Conservation (phyloP, 2,329 filamentous ascomycete species). For the Pseudocercospora fuligena region DNA sequence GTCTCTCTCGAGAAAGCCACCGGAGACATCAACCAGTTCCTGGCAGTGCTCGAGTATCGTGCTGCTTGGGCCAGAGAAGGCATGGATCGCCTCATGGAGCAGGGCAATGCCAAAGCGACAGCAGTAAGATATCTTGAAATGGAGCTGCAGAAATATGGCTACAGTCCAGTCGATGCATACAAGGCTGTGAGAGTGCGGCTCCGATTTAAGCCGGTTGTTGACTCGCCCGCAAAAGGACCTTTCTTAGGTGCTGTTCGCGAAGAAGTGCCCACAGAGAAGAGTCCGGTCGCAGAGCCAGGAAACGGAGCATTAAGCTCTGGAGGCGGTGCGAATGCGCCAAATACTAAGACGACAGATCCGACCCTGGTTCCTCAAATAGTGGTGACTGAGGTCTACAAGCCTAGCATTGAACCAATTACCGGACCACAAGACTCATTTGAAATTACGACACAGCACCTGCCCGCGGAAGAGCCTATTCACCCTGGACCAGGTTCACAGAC, state of each 20-base stretch:
- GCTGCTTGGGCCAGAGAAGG: slow-evolving; percentile 2
- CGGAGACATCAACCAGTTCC: slow-evolving; percentile 3
- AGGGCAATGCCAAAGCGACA: slow-evolving; percentile 6
- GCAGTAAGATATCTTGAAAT: slow-evolving; percentile 7
- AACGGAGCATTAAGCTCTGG: not conserved
- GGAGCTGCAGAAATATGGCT: slow-evolving; percentile 2
- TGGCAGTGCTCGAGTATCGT: not conserved
- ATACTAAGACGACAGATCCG: not conserved
- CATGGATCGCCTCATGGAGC: not conserved
- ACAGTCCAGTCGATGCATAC: slow-evolving; percentile 13
- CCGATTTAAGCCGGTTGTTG: not conserved
- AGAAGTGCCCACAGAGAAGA: not conserved
- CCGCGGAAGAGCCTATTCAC: not conserved
- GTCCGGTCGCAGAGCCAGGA: not conserved
- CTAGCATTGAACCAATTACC: too few relatives aligned
- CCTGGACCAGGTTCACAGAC: not conserved
- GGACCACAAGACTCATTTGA: too few relatives aligned
- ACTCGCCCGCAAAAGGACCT: not conserved
- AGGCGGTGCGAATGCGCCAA: not conserved
- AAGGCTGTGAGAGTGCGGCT: not conserved
- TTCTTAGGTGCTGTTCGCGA: not conserved
- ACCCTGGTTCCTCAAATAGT: not conserved
- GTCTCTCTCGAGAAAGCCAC: not conserved
- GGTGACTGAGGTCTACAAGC: not conserved
- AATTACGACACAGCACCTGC: not conserved